Evolutionary conservation across 2,329 filamentous ascomycete species (phyloP), one percentile per base, ranked within the genome.

Genomic region (Xylariaceae sp.): DNA sequence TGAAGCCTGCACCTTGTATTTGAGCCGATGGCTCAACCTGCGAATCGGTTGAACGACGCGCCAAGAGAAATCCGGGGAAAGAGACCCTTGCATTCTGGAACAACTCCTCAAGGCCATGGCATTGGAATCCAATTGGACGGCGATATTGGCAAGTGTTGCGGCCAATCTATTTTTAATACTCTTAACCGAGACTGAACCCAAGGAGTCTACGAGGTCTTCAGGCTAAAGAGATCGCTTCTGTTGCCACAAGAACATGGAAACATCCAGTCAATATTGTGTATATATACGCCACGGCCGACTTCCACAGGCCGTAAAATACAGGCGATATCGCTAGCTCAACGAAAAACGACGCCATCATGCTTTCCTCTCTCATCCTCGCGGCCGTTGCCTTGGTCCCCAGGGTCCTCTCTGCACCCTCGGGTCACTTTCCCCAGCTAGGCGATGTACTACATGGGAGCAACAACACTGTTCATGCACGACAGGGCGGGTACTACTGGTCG

Each of bases 401-500:
- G 38, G 52, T 44, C 26, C 38, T 56, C 41, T 41, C 49, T 13
- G 43, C 54, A 19, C 43, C 54, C 38, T 40, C 54, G 22, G 39
- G 38, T 28, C 31, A 38, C 19, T 11, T 52, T 38, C 44, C 51
- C 28, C 43, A 51, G 34, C 40, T 53, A 24, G 44, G 47, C 9
- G 37, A 53, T 26, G 35, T 41, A 19, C 41, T 54, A 2, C 49
- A 49, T 28, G 49, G 51, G 2, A 46, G 37, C 3, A 32, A 44
- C 4, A 49, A 54, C 19, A 26, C 22, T 11, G 11, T 26, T 11
- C 22, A 26, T 11, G 53, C 42, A 41, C 42, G 51, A 2, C 47
- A 53, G 17, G 51, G 52, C n/a, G 54, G 54, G 17, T 57, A 57
- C 41, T 56, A 41, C 35, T 57, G 53, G 53, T 57, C 54, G 8